Evolutionary conservation across 2,329 filamentous ascomycete species (phyloP).

Genomic region (Botrytis medusae): DNA sequence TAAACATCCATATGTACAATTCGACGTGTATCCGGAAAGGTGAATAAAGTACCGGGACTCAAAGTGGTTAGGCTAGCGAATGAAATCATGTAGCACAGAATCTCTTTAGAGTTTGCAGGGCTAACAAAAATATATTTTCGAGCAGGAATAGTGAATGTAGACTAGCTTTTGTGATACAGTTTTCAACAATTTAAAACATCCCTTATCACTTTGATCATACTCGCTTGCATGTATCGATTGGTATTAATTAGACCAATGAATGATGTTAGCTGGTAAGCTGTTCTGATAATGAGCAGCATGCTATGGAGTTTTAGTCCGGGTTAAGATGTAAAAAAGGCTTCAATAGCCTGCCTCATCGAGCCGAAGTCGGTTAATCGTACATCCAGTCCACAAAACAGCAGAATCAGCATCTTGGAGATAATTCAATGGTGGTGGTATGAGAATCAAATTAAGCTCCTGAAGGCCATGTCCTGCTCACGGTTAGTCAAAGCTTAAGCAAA

Average conservation of each 20-base stretch:
- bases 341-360: not conserved
- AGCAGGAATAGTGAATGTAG: not conserved
- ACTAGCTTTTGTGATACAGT: not conserved
- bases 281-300: not conserved
- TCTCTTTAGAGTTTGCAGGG: not conserved
- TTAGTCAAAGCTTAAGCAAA: not conserved
- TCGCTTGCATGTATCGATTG: not conserved
- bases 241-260: not conserved
- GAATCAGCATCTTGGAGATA: not conserved
- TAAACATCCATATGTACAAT: not conserved
- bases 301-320: not conserved
- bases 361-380: not conserved
- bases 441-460: not conserved
- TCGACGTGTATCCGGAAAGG: not conserved
- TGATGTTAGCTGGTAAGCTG: not conserved
- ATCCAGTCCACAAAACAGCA: not conserved
- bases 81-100: not conserved
- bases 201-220: not conserved
- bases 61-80: not conserved
- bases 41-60: not conserved
- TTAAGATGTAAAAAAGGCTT: not conserved
- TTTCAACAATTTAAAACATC: not conserved
- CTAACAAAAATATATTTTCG: not conserved
- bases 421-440: not conserved
- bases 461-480: not conserved